phyloP scores from a whole-genome alignment of 2,329 filamentous ascomycete species.

The Colletotrichum liaoningense region DNA sequence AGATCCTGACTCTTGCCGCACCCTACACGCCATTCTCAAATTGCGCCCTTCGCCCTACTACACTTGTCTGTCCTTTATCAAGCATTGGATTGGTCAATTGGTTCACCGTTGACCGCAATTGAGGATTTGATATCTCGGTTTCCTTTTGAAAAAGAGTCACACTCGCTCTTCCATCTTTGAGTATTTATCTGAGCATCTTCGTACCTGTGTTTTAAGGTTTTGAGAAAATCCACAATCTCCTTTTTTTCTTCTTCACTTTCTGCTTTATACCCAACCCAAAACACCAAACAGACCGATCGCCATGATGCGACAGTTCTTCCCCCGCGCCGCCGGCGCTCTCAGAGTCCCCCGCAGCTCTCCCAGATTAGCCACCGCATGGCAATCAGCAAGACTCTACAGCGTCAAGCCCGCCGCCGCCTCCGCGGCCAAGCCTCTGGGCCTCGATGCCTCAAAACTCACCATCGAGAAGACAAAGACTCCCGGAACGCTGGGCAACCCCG shows the following conservation, averaged over 20 bases:
- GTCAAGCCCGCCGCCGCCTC: conserved; percentile 63
- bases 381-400: conserved; percentile 60
- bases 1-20: conserved; percentile 29
- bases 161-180: background rate
- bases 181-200: background rate
- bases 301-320: conserved; percentile 61
- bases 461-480: conserved; percentile 81
- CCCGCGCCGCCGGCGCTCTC: conserved; percentile 48
- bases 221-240: background rate
- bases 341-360: conserved; percentile 40
- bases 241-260: background rate
- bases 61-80: conserved; percentile 11
- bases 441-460: conserved; percentile 82
- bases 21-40: conserved; percentile 23
- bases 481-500: conserved; percentile 77
- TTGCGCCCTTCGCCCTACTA: conserved; percentile 19
- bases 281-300: conserved; percentile 15
- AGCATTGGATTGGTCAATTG: conserved; percentile 30
- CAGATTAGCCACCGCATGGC: conserved; percentile 46
- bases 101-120: background rate
- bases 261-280: background rate
- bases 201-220: background rate
- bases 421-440: conserved; percentile 67
- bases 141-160: conserved; percentile 4
- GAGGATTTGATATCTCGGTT: background rate